Conservation (phyloP, 306 rosid species). For the Malus orientalis region DNA sequence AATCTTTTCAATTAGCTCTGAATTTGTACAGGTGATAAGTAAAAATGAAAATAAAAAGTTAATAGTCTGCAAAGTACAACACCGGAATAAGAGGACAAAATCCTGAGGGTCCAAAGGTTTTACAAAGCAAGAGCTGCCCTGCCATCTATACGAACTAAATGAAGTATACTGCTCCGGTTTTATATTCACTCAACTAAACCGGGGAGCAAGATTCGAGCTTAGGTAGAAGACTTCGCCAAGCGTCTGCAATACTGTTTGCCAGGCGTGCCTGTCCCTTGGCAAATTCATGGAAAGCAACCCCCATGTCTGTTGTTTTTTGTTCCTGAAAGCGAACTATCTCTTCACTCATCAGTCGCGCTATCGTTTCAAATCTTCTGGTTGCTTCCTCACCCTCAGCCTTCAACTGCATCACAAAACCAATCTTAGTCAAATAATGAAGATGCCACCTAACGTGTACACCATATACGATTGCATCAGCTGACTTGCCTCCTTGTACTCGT, state of each 20-base stretch:
- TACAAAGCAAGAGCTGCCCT: constrained; percentile 29
- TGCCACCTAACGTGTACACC: background rate
- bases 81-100: constrained; percentile 28
- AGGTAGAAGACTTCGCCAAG: constrained; percentile 94
- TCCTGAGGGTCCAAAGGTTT: constrained; percentile 11
- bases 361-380: constrained; percentile 64
- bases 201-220: constrained; percentile 76
- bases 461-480: constrained; percentile 1
- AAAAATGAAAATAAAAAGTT: background rate
- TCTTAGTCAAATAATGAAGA: constrained; percentile 2
- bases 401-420: constrained; percentile 58
- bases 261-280: constrained; percentile 94
- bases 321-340: constrained; percentile 87
- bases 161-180: constrained; percentile 10
- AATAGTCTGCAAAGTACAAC: constrained; percentile 10
- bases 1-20: constrained; percentile 21
- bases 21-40: constrained; percentile 41
- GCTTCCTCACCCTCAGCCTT: constrained; percentile 92
- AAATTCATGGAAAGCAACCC: constrained; percentile 87
- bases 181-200: constrained; percentile 18
- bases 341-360: constrained; percentile 75
- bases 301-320: constrained; percentile 86
- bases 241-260: constrained; percentile 77
- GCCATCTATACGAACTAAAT: constrained; percentile 4
- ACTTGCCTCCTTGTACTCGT: constrained; percentile 84